Percentiles rank a stretch among this genome's conserved stretches.
These are phyloP conservation scores for Tolypocladium ophioglossoides DNA, from an alignment of 2,329 filamentous ascomycete species.

Conservation along the genomic window DNA sequence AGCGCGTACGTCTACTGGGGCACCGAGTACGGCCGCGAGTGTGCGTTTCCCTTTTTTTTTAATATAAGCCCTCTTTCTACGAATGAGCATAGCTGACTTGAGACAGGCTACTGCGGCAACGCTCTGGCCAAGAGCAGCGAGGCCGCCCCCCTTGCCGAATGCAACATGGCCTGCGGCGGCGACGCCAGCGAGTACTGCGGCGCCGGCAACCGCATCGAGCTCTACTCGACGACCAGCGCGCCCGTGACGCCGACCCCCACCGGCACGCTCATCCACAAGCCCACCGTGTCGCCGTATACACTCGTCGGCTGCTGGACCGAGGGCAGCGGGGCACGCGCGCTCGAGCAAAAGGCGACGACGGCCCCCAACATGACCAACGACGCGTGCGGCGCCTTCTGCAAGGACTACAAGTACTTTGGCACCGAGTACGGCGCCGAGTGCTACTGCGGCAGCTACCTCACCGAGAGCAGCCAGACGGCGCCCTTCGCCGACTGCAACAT, in stretches of 20 bases:
- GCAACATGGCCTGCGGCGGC: conserved; percentile 30
- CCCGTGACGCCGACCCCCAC: conserved; percentile 17
- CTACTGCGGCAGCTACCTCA: conserved; percentile 25
- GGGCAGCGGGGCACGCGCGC: conserved; percentile 21
- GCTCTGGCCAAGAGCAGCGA: conserved; percentile 18
- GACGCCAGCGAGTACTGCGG: conserved; percentile 31
- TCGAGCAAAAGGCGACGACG: conserved; percentile 15
- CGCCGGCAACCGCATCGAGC: conserved; percentile 29
- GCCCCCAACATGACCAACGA: conserved; percentile 21
- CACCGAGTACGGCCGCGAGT: conserved; percentile 41
- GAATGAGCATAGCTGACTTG: neutral
- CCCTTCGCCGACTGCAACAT: conserved; percentile 22
- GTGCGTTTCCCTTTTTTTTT: conserved; percentile 17
- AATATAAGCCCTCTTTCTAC: neutral
- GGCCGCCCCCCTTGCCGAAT: conserved; percentile 18
- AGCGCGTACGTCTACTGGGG: conserved; percentile 36
- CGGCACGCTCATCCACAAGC: conserved; percentile 11
- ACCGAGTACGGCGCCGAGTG: conserved; percentile 28
- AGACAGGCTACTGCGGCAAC: conserved; percentile 36
- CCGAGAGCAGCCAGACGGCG: conserved; percentile 14
- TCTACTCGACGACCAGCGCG: conserved; percentile 30
- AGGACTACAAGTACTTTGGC: conserved; percentile 28
- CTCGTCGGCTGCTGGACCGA: conserved; percentile 32
- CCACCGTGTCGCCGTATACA: conserved; percentile 15
- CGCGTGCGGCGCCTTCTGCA: conserved; percentile 22